Evolutionary conservation across 2,329 filamentous ascomycete genomes (phyloP).

Genomic region (Aspergillus udagawae): DNA sequence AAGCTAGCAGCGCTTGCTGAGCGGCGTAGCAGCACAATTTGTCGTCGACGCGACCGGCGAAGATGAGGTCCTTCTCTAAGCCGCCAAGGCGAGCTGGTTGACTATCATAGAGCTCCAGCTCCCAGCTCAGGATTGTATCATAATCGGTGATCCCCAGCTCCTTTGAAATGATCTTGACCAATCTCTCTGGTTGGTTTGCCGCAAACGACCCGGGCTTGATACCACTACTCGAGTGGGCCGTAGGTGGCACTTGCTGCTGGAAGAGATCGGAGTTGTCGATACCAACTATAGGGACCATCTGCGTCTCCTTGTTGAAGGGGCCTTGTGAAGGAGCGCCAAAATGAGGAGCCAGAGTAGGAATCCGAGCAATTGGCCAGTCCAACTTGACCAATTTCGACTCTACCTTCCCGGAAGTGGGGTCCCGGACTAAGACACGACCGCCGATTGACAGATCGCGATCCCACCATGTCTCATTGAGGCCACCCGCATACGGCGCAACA

Average conservation of each 20-base stretch:
- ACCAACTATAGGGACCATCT: slow-evolving; percentile 91
- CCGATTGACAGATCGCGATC: slow-evolving; percentile 90
- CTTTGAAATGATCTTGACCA: slow-evolving; percentile 77
- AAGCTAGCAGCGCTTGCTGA: slow-evolving; percentile 73
- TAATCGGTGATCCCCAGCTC: slow-evolving; percentile 72
- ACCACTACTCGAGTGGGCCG: slow-evolving; percentile 37
- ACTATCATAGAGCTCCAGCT: slow-evolving; percentile 88
- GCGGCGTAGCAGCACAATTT: slow-evolving; percentile 96
- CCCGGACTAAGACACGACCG: slow-evolving; percentile 79
- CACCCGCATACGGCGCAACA: slow-evolving; percentile 89
- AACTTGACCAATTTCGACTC: slow-evolving; percentile 79
- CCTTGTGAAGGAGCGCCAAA: slow-evolving; percentile 70
- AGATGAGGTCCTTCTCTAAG: slow-evolving; percentile 89
- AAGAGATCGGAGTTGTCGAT: slow-evolving; percentile 66
- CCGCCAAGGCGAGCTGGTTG: slow-evolving; percentile 82
- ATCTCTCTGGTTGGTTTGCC: slow-evolving; percentile 75
- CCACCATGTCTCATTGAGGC: slow-evolving; percentile 89
- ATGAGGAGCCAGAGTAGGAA: slow-evolving; percentile 89
- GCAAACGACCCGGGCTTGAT: slow-evolving; percentile 63
- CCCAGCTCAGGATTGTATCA: slow-evolving; percentile 84
- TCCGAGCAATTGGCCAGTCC: slow-evolving; percentile 88
- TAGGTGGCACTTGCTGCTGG: slow-evolving; percentile 19
- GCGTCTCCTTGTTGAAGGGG: slow-evolving; percentile 80
- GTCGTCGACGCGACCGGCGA: slow-evolving; percentile 91
- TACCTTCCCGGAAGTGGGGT: slow-evolving; percentile 69